These are phyloP conservation scores for Diaporthe nobilis DNA, from an alignment of 2,329 filamentous ascomycete genomes.

Conservation along the genomic window DNA sequence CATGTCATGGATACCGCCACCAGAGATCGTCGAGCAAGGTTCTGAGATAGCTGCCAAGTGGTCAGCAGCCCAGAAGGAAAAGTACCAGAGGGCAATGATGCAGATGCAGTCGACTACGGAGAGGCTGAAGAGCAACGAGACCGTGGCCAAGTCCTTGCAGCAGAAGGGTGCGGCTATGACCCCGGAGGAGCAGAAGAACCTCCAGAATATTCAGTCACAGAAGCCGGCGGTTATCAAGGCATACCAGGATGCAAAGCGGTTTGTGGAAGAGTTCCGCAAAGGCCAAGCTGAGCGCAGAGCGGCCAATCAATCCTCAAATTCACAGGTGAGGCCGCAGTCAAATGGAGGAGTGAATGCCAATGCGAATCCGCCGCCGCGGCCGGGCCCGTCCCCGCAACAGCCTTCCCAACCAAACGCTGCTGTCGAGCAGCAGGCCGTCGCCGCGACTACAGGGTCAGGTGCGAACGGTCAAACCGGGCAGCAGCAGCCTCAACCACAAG, in stretches of 20 bases:
- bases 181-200: constrained; percentile 62
- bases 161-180: constrained; percentile 60
- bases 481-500: constrained; percentile 44
- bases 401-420: constrained; percentile 45
- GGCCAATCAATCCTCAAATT: constrained; percentile 43
- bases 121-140: constrained; percentile 60
- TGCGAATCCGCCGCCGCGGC: constrained; percentile 41
- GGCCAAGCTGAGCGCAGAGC: constrained; percentile 56
- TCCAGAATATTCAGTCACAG: constrained; percentile 58
- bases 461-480: constrained; percentile 42
- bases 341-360: constrained; percentile 41
- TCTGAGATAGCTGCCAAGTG: constrained; percentile 62
- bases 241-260: constrained; percentile 62
- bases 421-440: constrained; percentile 58
- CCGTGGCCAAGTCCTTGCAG: constrained; percentile 57
- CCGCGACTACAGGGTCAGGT: constrained; percentile 47
- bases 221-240: constrained; percentile 61
- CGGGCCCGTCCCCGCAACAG: constrained; percentile 38
- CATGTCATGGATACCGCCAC: constrained; percentile 62
- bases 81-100: constrained; percentile 63
- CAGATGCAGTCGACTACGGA: constrained; percentile 63
- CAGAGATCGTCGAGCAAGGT: constrained; percentile 58
- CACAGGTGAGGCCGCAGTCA: constrained; percentile 45
- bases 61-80: constrained; percentile 62
- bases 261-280: constrained; percentile 63